Conservation (phyloP, 139 green algal species). For the Chlorella sp. region DNA sequence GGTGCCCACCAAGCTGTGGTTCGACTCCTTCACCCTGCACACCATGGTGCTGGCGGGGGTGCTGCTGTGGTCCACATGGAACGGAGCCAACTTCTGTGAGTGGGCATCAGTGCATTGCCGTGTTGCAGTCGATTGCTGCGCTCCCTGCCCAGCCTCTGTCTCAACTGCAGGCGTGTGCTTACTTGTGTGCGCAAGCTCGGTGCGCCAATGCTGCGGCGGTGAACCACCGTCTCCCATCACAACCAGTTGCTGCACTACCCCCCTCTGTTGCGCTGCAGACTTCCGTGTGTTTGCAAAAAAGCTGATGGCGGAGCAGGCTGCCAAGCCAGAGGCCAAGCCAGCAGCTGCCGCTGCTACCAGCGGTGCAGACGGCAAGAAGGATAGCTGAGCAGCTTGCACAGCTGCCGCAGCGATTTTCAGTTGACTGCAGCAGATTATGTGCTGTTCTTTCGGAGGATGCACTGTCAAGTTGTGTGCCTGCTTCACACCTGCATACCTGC, state of each 20-base stretch:
- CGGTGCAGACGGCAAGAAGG: not conserved
- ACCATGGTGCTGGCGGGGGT: constrained; percentile 55
- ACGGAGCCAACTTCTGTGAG: constrained; percentile 70
- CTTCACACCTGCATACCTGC: too few relatives aligned
- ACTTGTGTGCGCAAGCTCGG: too few relatives aligned
- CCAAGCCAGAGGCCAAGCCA: not conserved
- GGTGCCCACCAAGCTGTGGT: constrained; percentile 50
- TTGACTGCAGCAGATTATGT: too few relatives aligned
- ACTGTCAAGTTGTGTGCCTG: too few relatives aligned
- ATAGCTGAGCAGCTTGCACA: too few relatives aligned
- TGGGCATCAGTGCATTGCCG: constrained; percentile 48
- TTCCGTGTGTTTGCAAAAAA: constrained; percentile 45
- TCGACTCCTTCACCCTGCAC: constrained; percentile 59
- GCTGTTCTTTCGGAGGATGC: too few relatives aligned
- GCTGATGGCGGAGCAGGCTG: constrained; percentile 24
- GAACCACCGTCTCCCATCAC: too few relatives aligned
- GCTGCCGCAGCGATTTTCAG: too few relatives aligned
- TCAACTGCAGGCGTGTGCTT: too few relatives aligned
- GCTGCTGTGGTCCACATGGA: constrained; percentile 60
- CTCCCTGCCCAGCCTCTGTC: too few relatives aligned
- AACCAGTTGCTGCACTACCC: not conserved
- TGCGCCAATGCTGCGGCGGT: too few relatives aligned
- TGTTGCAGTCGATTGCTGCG: too few relatives aligned
- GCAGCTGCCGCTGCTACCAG: not conserved
- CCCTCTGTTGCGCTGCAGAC: not conserved